Evolutionary conservation across 2,329 filamentous ascomycete species (phyloP), one percentile per base, ranked within the genome.

Genomic region (Trematosphaeria pertusa): DNA sequence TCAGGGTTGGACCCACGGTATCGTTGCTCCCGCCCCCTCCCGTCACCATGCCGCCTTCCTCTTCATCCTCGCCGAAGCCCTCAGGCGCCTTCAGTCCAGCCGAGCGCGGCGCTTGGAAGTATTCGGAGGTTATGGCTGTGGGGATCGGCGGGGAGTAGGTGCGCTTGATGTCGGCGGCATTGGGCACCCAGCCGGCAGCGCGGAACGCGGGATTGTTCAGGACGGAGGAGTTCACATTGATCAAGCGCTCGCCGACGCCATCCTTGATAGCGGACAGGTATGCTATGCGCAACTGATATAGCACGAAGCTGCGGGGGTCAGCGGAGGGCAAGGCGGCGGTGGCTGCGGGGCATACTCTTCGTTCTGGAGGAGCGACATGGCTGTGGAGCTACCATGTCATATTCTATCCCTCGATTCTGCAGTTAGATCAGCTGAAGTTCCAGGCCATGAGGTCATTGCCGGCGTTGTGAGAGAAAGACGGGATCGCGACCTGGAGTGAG

Each of bases 71-170:
- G 56, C 87, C 86, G 19, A 89, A 81, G 9, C 83, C 84, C 37
- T 65, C 65, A 12, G 73, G 72, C 3, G 71, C 65, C 33, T 75
- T 74, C 28, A 88, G 71, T 1, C 83, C 85, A 17, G 80, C 77
- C 31, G 81, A 81, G 9, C 85, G 70, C 37, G 77, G 83, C 1
- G 87, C 82, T 79, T 91, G 87, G 65, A 94, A 94, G 74, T 94
- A 94, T 67, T 94, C 89, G 36, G 87, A 89, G 21, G 88, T 87
- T 51, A 91, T 83, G 11, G 87, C 88, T 3, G 89, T 92, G 8
- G 89, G 89, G 46, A 95, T 95, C 1, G 89, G 89, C 15, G 89
- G 90, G 2, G 89, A 94, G 71, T 95, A 88, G 36, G 88, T 92
- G 60, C 89, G 85, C 72, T 92, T 92, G 69, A 88, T 85, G 55